These are phyloP conservation scores for Biscutella laevigata DNA, from an alignment of 441 rosid species.

Conservation along the genomic window DNA sequence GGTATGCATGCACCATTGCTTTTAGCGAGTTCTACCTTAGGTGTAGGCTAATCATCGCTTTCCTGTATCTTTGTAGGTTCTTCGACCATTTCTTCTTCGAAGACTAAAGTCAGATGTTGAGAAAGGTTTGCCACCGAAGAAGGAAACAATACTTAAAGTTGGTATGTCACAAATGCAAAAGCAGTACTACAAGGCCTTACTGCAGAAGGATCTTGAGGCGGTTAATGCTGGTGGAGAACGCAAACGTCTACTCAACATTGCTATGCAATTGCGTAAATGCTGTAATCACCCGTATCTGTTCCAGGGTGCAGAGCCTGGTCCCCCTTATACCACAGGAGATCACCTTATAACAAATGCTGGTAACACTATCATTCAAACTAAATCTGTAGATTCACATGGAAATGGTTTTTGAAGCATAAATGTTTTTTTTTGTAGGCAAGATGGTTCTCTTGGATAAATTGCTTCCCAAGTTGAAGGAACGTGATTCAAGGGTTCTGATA, in stretches of 20 bases:
- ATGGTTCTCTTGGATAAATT: slow-evolving; percentile 98
- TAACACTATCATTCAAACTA: slow-evolving; percentile 26
- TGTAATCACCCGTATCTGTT: slow-evolving; percentile 99
- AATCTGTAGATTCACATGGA: neutral
- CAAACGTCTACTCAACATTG: slow-evolving; percentile 89
- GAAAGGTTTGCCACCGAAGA: slow-evolving; percentile 98
- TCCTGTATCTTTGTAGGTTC: slow-evolving; percentile 42
- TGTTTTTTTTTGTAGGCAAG: slow-evolving; percentile 55
- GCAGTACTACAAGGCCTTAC: slow-evolving; percentile 74
- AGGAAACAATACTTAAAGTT: slow-evolving; percentile 95
- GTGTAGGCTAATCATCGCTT: neutral
- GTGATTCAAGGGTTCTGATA: slow-evolving; percentile 95
- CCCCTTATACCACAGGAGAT: slow-evolving; percentile 95
- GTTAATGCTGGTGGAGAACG: slow-evolving; percentile 99
- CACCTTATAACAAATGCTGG: slow-evolving; percentile 94
- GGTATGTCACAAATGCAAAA: slow-evolving; percentile 99
- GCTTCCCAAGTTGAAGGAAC: slow-evolving; percentile 95
- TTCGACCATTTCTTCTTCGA: slow-evolving; percentile 96
- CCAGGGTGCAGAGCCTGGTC: slow-evolving; percentile 99
- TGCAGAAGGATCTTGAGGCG: slow-evolving; percentile 98
- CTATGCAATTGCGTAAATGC: slow-evolving; percentile 98
- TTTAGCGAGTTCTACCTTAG: neutral
- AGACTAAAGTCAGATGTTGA: slow-evolving; percentile 96
- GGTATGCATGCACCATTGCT: slow-evolving; percentile 34
- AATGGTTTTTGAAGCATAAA: slow-evolving; percentile 1